Conservation (phyloP, 805 yeast species). For the Zygosaccharomyces pseudorouxii region DNA sequence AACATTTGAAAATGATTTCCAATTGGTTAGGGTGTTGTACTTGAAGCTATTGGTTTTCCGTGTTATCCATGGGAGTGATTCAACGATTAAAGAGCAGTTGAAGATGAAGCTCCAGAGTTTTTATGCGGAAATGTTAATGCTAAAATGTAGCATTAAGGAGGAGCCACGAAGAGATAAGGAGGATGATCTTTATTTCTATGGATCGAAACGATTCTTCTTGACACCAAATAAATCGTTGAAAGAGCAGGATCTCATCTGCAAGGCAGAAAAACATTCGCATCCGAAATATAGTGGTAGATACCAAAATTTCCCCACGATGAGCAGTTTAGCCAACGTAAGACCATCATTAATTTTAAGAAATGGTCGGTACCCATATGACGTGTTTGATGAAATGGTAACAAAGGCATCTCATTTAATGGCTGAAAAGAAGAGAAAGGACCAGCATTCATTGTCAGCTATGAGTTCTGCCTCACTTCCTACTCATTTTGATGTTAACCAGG, state of each 20-base stretch:
- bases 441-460: constrained; percentile 8
- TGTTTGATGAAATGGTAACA: constrained; percentile 24
- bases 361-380: constrained; percentile 28
- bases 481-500: neutral
- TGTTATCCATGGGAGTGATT: constrained; percentile 7
- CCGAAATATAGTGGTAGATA: constrained; percentile 6
- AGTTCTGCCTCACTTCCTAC: neutral
- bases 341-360: constrained; percentile 17
- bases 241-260: constrained; percentile 16
- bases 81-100: constrained; percentile 1
- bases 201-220: constrained; percentile 24
- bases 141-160: constrained; percentile 5
- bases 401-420: constrained; percentile 19
- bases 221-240: constrained; percentile 11
- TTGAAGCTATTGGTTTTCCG: constrained; percentile 20
- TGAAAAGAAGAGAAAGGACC: constrained; percentile 13
- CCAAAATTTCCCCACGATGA: constrained; percentile 17
- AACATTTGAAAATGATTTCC: constrained; percentile 18
- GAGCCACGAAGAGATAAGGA: constrained; percentile 6
- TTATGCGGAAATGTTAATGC: constrained; percentile 12
- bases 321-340: constrained; percentile 16
- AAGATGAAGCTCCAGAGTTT: constrained; percentile 8
- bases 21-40: constrained; percentile 15
- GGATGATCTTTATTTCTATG: constrained; percentile 21
- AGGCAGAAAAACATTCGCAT: constrained; percentile 10